Conservation (phyloP, 768 basidiomycete species). For the Boletus barrowsii region DNA sequence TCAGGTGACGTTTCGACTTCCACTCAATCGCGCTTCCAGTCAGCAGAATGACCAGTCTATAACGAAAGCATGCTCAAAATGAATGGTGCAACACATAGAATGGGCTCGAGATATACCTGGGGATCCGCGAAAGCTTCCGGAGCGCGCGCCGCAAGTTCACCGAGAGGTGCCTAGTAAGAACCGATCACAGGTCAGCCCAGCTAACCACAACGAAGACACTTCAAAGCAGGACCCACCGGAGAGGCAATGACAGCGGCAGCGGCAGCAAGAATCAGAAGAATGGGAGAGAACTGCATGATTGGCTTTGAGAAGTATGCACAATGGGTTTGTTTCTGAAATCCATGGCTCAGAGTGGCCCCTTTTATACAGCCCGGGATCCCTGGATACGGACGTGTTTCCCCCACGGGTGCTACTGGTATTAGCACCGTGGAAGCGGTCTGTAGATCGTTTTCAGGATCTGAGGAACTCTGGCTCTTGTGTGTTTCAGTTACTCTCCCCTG, state of each 20-base stretch:
- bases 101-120: not conserved
- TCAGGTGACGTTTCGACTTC: no score
- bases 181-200: not conserved
- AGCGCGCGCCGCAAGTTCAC: not conserved
- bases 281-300: slow-evolving; percentile 1
- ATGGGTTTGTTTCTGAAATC: not conserved
- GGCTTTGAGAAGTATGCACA: not conserved
- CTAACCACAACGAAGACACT: no score
- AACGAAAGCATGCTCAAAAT: no score
- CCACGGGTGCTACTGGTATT: no score
- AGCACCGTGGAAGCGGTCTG: no score
- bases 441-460: no score
- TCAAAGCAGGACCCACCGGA: not conserved
- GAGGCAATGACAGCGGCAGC: not conserved
- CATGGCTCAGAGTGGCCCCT: not conserved
- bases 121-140: not conserved
- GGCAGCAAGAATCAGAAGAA: not conserved
- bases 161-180: not conserved
- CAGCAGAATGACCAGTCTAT: no score
- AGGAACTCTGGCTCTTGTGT: no score
- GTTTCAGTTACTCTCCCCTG: no score
- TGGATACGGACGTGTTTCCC: no score
- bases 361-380: not conserved
- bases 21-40: no score
- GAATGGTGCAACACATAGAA: no score